Evolutionary conservation across 2,329 filamentous ascomycete genomes (phyloP).

Genomic region (Fusarium sp.): DNA sequence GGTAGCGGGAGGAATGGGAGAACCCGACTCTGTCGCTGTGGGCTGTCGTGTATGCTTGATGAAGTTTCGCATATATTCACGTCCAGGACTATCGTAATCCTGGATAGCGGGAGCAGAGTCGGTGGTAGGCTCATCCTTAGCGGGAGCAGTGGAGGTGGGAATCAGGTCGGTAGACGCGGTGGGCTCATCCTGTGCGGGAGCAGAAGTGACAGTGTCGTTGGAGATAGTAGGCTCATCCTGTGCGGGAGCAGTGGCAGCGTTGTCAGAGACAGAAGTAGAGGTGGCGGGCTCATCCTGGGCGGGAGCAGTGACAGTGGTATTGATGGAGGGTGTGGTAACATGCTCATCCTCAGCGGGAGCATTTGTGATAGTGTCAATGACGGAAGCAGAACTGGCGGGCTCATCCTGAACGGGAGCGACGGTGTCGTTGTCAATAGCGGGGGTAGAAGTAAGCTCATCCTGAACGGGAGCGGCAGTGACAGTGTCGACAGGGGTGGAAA

Average conservation of each 20-base stretch:
- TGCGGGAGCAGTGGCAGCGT: no score
- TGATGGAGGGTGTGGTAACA: no score
- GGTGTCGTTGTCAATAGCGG: not conserved
- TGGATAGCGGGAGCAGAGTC: constrained; percentile 13
- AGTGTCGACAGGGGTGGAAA: not conserved
- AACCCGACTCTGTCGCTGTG: constrained; percentile 47
- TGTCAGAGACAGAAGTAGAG: no score
- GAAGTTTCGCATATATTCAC: constrained; percentile 53
- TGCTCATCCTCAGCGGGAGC: constrained; percentile 7
- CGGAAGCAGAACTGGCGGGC: not conserved
- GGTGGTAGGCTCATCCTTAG: constrained; percentile 11
- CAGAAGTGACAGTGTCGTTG: no score
- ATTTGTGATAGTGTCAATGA: constrained; percentile 24
- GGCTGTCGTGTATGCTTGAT: constrained; percentile 52
- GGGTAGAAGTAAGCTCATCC: not conserved
- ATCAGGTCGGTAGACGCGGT: not conserved
- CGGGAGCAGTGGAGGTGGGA: not conserved
- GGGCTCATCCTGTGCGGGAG: not conserved
- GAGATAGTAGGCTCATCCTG: not conserved
- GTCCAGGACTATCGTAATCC: constrained; percentile 52
- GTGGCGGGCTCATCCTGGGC: no score
- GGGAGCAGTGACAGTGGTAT: not conserved
- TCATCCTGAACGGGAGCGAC: constrained; percentile 17
- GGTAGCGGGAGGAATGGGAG: constrained; percentile 45
- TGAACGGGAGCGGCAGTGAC: not conserved